A percentile compares a stretch with the other conserved stretches of the same genome.
Conservation (phyloP, 345 rosid species). For the sweet orange (Citrus sinensis) region DNA sequence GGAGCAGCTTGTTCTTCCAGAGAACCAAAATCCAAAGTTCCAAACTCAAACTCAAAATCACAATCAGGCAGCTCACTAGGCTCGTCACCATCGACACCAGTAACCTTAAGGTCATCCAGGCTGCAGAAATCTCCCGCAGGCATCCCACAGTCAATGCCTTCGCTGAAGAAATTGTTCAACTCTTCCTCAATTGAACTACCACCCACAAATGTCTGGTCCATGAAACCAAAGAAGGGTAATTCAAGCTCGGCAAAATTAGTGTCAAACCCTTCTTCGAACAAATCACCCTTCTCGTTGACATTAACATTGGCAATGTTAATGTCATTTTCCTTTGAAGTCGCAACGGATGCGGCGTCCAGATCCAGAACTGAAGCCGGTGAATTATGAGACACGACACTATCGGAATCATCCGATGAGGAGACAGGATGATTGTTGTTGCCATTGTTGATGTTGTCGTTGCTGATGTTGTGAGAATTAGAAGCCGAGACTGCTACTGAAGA, state of each 20-base stretch:
- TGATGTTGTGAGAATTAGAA: conserved; percentile 8
- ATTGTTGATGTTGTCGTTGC: neutral
- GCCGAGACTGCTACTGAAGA: conserved; percentile 6
- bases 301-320: neutral
- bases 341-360: conserved; percentile 42
- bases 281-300: conserved; percentile 19
- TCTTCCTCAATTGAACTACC: conserved; percentile 31
- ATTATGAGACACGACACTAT: conserved; percentile 46
- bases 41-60: conserved; percentile 51
- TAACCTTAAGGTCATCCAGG: conserved; percentile 48
- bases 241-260: conserved; percentile 33
- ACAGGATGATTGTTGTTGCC: neutral
- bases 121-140: conserved; percentile 48
- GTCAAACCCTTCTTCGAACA: conserved; percentile 15
- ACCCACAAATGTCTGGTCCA: conserved; percentile 31
- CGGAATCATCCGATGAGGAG: conserved; percentile 43
- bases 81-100: conserved; percentile 40
- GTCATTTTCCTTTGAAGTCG: neutral
- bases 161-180: conserved; percentile 33
- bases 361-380: conserved; percentile 57
- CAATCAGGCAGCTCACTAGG: conserved; percentile 75
- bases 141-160: conserved; percentile 38
- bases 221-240: conserved; percentile 45
- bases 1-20: conserved; percentile 25
- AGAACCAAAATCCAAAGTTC: conserved; percentile 37